A percentile compares a stretch with the other conserved stretches of the same genome.
Conservation (phyloP, 2,329 filamentous ascomycete genomes). For the Didymella glomerata region DNA sequence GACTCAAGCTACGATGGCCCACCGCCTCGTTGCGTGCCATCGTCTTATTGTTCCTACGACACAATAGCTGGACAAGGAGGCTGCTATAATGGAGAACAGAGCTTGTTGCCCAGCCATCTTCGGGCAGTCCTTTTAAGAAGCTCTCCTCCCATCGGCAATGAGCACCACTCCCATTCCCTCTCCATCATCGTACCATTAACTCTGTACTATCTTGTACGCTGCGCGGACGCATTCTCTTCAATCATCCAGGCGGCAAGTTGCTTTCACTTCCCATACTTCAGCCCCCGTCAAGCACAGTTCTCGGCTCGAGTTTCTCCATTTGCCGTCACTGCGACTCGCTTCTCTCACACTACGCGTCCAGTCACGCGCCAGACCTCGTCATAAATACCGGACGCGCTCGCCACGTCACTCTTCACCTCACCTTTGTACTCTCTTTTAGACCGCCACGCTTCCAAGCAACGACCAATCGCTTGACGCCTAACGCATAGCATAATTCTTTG, state of each 20-base stretch:
- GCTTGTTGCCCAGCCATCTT: not conserved
- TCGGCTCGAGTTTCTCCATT: not conserved
- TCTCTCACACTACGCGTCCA: not conserved
- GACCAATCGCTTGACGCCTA: slow-evolving; percentile 7
- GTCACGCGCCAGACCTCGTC: slow-evolving; percentile 11
- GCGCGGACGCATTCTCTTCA: not conserved
- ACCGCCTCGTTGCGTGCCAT: not conserved
- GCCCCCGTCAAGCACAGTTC: not conserved
- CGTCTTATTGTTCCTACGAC: not conserved
- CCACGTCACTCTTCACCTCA: slow-evolving; percentile 9
- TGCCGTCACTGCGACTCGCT: not conserved
- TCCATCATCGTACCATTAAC: not conserved
- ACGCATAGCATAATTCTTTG: not conserved
- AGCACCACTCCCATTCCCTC: not conserved
- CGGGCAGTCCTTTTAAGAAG: not conserved
- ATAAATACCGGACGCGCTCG: slow-evolving; percentile 1
- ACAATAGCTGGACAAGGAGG: not conserved
- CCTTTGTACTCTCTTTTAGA: slow-evolving; percentile 3
- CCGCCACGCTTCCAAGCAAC: slow-evolving; percentile 2
- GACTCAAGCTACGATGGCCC: not conserved
- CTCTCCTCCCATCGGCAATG: not conserved
- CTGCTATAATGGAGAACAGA: not conserved
- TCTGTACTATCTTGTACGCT: not conserved
- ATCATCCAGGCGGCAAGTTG: not conserved
- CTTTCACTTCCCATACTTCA: not conserved